Evolutionary conservation across 1,284 basidiomycete genomes (phyloP), one percentile per base, ranked within the genome.

Genomic region (Phellopilus nigrolimitatus): DNA sequence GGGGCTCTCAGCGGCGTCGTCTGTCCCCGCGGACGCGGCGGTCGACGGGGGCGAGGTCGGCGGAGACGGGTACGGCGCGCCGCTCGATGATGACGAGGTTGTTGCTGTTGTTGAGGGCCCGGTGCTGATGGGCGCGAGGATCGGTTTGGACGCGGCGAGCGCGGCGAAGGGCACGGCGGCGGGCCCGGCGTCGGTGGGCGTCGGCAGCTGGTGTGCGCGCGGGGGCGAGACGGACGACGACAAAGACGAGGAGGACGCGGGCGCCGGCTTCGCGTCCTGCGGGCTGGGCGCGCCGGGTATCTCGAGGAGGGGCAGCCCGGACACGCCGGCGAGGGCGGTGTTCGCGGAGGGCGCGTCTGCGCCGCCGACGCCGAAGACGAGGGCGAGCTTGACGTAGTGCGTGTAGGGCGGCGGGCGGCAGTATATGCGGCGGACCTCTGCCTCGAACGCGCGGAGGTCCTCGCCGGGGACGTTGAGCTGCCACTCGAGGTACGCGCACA

Each of bases 401-500:
- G 81, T 81, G 53, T 82, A 84, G 0, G 78, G 73, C 0, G 75
- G 73, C 9, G 66, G 56, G n/a, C 73, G 71, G 17, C 69, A 68
- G 60, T 86, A 90, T 49, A 89, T 84, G 21, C 72, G 70, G 30
- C 74, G 72, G 0, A 91, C 78, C 64, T 75, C 76, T 0, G 60
- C 62, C 60, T 88, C 80, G 62, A 91, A 91, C 39, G 76, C 79
- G 8, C 64, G 61, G 2, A 93, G 72, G 25, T 55, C 3, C 86
- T 84, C 0, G 71, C 66, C 0, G 82, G 80, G 48, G 85, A 91
- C 84, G 47, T 86, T 88, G 8, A 95, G 75, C 64, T 92, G 86
- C 91, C 92, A 95, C 63, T 94, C 91, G 27, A 95, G 72, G 64
- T 95, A 95, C 24, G 80, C 84, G 64, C 91, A 94, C 85, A 95